These are phyloP conservation scores for Pichia insulana DNA, from an alignment of 805 yeast species.

Conservation along the genomic window DNA sequence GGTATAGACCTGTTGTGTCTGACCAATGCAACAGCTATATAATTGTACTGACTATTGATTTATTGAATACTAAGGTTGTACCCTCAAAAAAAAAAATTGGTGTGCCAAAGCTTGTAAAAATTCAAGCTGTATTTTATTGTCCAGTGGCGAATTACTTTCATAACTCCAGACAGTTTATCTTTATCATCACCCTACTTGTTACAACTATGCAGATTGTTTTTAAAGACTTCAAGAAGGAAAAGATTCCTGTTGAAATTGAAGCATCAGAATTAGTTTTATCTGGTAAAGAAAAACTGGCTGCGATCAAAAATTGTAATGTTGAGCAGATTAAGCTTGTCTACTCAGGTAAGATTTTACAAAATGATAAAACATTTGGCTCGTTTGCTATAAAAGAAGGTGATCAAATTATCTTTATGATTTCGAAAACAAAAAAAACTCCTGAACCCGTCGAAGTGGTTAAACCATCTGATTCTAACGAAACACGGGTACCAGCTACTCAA, in stretches of 20 bases:
- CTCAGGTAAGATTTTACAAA: constrained; percentile 82
- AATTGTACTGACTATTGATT: too few relatives aligned
- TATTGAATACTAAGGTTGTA: too few relatives aligned
- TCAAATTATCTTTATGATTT: constrained; percentile 86
- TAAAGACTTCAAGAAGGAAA: constrained; percentile 90
- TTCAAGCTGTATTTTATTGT: too few relatives aligned
- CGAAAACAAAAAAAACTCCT: constrained; percentile 39
- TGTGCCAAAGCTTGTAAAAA: too few relatives aligned
- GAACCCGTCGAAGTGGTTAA: constrained; percentile 19
- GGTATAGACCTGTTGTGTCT: too few relatives aligned
- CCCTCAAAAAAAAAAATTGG: too few relatives aligned
- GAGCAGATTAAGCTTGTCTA: constrained; percentile 81
- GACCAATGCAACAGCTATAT: too few relatives aligned
- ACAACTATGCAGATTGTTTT: constrained; percentile 62
- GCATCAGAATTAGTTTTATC: constrained; percentile 52
- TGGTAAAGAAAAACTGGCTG: constrained; percentile 69
- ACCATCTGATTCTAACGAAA: background rate
- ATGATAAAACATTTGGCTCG: constrained; percentile 63
- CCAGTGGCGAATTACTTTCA: too few relatives aligned
- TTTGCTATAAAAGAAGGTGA: constrained; percentile 78
- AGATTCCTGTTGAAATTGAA: constrained; percentile 71
- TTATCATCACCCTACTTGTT: too few relatives aligned
- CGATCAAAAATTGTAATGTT: constrained; percentile 57
- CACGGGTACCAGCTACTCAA: constrained; percentile 13
- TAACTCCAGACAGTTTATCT: too few relatives aligned